phyloP scores from a whole-genome alignment of 1,284 basidiomycete species.

The Microstroma glucosiphilum region DNA sequence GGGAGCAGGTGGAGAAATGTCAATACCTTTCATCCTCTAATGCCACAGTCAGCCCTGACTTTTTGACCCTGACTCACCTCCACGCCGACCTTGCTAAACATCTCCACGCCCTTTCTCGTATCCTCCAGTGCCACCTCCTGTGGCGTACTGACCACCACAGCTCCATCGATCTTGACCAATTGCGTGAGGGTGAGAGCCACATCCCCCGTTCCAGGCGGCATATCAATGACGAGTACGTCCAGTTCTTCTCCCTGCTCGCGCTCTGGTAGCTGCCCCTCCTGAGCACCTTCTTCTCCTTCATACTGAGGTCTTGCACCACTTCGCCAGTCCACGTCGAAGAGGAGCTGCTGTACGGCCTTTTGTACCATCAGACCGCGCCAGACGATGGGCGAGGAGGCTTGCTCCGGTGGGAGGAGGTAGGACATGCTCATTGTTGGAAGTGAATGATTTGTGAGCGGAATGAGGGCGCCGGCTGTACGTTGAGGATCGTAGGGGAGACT shows the following conservation, averaged over 20 bases:
- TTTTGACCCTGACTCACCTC: too few relatives aligned
- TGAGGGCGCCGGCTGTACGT: constrained; percentile 58
- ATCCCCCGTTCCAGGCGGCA: constrained; percentile 96
- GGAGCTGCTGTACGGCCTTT: constrained; percentile 91
- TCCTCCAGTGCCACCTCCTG: constrained; percentile 90
- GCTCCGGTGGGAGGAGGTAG: constrained; percentile 56
- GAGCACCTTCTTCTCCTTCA: neutral
- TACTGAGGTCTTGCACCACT: constrained; percentile 16
- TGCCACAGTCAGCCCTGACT: too few relatives aligned
- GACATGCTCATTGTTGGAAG: constrained; percentile 97
- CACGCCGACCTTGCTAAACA: constrained; percentile 83
- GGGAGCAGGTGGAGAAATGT: neutral
- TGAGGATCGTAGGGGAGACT: neutral
- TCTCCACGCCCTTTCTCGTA: constrained; percentile 83
- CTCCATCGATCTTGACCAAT: constrained; percentile 58
- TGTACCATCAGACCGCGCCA: constrained; percentile 99
- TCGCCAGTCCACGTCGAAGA: constrained; percentile 93
- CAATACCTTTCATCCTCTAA: neutral
- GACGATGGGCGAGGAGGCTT: constrained; percentile 57
- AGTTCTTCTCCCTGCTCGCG: constrained; percentile 47
- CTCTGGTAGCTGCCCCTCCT: constrained; percentile 47
- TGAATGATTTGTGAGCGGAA: constrained; percentile 82
- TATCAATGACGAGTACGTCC: constrained; percentile 86
- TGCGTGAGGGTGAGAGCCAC: constrained; percentile 89
- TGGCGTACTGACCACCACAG: constrained; percentile 72